phyloP scores from a whole-genome alignment of 805 yeast genomes.

The Debaryomyces tyrocola region DNA sequence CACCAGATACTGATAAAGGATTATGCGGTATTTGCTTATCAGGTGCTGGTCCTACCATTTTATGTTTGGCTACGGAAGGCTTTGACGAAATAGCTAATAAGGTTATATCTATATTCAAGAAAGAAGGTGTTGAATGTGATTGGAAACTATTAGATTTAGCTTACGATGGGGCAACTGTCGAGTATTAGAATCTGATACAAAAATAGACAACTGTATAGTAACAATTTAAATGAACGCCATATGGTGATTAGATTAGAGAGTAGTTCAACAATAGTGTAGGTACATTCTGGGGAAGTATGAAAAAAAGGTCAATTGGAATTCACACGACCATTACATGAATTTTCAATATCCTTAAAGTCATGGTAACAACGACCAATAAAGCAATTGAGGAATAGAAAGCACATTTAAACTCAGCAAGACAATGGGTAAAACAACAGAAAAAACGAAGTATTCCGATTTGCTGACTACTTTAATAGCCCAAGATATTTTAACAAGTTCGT shows the following conservation, averaged over 20 bases:
- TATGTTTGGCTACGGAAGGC: slow-evolving; percentile 88
- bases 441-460: slow-evolving; percentile 10
- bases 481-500: slow-evolving; percentile 29
- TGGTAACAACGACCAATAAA: neutral
- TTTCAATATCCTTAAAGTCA: neutral
- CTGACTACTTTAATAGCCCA: slow-evolving; percentile 23
- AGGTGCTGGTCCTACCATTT: slow-evolving; percentile 97
- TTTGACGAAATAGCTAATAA: slow-evolving; percentile 80
- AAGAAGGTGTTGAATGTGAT: slow-evolving; percentile 65
- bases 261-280: too few species aligned
- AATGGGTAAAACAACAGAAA: neutral
- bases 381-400: neutral
- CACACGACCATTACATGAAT: neutral
- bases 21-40: slow-evolving; percentile 90
- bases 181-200: slow-evolving; percentile 2
- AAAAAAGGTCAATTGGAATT: too few species aligned
- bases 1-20: slow-evolving; percentile 82
- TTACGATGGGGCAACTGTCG: slow-evolving; percentile 76
- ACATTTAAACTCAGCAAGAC: neutral
- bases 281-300: too few species aligned
- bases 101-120: slow-evolving; percentile 66
- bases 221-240: too few species aligned
- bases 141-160: slow-evolving; percentile 90
- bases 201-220: slow-evolving; percentile 1
- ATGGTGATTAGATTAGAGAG: too few species aligned